Base-by-base conservation (phyloP, 78 protist species). In the Emiliania huxleyi region DNA sequence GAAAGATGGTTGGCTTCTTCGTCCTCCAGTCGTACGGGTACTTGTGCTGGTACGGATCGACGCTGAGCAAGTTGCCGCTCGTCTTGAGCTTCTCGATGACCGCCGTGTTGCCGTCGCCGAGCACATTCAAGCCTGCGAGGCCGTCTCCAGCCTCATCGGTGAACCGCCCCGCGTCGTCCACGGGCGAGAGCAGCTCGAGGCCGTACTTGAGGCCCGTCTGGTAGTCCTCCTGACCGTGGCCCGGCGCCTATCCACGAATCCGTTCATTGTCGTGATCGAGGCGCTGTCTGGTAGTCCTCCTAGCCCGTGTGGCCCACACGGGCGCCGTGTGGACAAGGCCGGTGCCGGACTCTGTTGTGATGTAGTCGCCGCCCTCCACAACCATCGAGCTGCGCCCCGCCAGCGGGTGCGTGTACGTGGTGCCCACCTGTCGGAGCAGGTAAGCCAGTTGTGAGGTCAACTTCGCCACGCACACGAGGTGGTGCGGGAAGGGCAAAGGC, bases 1-100 rank as follows among this genome's bases (percentile, higher is more conserved):
- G 92, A 55, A 96, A 73, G 44, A 98, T 96, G 69, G 96, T 95
- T 19, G 99, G 99, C 93, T 97, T 95, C 93, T 97, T 97, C 43
- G 98, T 94, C 42, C 99, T 87, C 99, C 99, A 98, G 94, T 98
- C 99, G 89, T 97, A 97, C 77, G 99, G 98, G 92, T 98, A 98
- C 77, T 95, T 94, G 91, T 97, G 99, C n/a, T n/a, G 69, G 92
- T 96, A 98, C 6, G 93, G 45, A 79, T 94, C 96, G 1, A 33
- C 44, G 22, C 56, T 26, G 38, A 96, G 37, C 42, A 90, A 83
- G 37, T 43, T 42, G 40, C 49, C 52, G 52, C 49, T 42, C n/a
- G 11, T 49, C 25, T 2, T 1, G 40, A 97, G 83, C 42, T 38
- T 87, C 40, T 38, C 75, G 40, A 97, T 71, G 29, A 97, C 94